Evolutionary conservation across 2,329 filamentous ascomycete genomes (phyloP).

Genomic region (Graphilbum sp.): DNA sequence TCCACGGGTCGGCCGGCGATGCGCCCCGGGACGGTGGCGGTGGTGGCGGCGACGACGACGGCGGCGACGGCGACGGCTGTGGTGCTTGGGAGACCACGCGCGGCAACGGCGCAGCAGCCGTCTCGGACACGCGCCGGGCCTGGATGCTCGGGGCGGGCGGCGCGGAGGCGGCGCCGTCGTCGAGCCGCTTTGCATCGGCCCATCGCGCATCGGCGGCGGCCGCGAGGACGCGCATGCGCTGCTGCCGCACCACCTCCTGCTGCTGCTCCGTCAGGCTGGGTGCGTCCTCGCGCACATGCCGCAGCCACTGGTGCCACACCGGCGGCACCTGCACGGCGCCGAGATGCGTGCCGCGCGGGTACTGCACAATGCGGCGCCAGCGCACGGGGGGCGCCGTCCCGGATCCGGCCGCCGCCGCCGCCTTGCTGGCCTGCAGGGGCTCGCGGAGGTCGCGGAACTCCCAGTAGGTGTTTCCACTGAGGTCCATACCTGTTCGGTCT

Average conservation of each 20-base stretch:
- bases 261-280: slow-evolving; percentile 41
- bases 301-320: slow-evolving; percentile 54
- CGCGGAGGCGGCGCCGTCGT: background rate
- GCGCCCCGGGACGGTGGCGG: too few relatives aligned
- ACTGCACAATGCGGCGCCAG: slow-evolving; percentile 46
- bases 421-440: slow-evolving; percentile 16
- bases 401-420: slow-evolving; percentile 12
- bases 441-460: slow-evolving; percentile 40
- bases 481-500: slow-evolving; percentile 37
- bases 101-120: too few relatives aligned
- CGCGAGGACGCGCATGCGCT: slow-evolving; percentile 37
- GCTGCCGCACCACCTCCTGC: slow-evolving; percentile 33
- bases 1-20: slow-evolving; percentile 36
- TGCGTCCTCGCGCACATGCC: slow-evolving; percentile 36
- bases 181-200: slow-evolving; percentile 31
- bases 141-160: background rate
- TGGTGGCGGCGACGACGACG: too few relatives aligned
- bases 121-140: too few relatives aligned
- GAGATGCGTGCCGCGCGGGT: slow-evolving; percentile 35
- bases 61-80: background rate
- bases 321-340: slow-evolving; percentile 41
- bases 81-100: too few relatives aligned
- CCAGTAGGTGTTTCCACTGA: slow-evolving; percentile 53
- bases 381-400: slow-evolving; percentile 16
- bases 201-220: slow-evolving; percentile 47